Evolutionary conservation across 2,329 filamentous ascomycete genomes (phyloP).

Genomic region (Verticillium albo-atrum): DNA sequence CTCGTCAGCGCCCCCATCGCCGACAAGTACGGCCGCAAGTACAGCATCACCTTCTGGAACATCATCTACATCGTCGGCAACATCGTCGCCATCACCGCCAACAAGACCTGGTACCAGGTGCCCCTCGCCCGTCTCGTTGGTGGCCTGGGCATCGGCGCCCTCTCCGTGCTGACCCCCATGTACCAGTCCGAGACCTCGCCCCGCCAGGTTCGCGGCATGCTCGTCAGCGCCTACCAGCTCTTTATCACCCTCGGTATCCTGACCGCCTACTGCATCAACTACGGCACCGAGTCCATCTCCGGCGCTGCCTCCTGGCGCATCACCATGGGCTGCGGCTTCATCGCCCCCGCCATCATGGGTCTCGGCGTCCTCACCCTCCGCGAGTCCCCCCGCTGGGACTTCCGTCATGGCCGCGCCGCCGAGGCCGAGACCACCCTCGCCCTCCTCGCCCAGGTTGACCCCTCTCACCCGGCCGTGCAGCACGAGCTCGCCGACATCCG

Average conservation of each 20-base stretch:
- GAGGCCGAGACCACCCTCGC: conserved; percentile 46
- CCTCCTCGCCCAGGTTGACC: conserved; percentile 35
- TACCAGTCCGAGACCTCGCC: conserved; percentile 66
- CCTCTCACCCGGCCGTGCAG: conserved; percentile 34
- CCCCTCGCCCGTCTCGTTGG: conserved; percentile 61
- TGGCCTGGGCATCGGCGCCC: conserved; percentile 59
- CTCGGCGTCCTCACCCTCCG: conserved; percentile 47
- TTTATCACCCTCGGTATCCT: conserved; percentile 67
- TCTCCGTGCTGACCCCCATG: conserved; percentile 63
- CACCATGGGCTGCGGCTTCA: conserved; percentile 51
- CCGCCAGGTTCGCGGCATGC: conserved; percentile 57
- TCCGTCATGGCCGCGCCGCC: conserved; percentile 38
- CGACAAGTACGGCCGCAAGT: conserved; percentile 56
- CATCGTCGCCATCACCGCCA: conserved; percentile 57
- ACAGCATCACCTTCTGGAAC: conserved; percentile 58
- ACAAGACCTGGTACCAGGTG: conserved; percentile 56
- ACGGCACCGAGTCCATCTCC: conserved; percentile 45
- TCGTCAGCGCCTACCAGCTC: conserved; percentile 63
- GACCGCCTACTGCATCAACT: conserved; percentile 55
- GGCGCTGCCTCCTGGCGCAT: conserved; percentile 58
- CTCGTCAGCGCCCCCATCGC: conserved; percentile 56
- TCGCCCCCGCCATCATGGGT: conserved; percentile 50
- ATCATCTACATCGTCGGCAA: conserved; percentile 62
- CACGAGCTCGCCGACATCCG: conserved; percentile 48
- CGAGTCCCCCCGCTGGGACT: conserved; percentile 50